Percentiles rank a stretch among this genome's conserved stretches.
These are phyloP conservation scores for Leishmania tarentolae DNA, from an alignment of 208 protist species.

Conservation along the genomic window DNA sequence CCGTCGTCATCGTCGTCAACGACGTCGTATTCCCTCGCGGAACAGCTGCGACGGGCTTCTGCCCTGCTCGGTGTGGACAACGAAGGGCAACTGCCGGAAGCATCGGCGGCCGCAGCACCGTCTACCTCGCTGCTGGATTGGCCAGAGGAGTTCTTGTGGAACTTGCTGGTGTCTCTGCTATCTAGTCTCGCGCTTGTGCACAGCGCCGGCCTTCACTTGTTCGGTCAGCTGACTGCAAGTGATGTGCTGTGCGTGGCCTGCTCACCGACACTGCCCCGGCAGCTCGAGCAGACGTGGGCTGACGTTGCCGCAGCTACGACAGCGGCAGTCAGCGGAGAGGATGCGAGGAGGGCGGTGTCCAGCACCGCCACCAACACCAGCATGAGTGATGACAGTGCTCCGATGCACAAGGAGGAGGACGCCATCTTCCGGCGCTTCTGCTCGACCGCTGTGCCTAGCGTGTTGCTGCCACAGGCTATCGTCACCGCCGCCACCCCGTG, in stretches of 20 bases:
- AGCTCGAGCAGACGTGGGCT: constrained; percentile 37
- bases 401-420: neutral
- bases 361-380: neutral
- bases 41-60: constrained; percentile 28
- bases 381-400: neutral
- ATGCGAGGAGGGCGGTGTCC: neutral
- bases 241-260: constrained; percentile 79
- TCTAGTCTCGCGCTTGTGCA: constrained; percentile 69
- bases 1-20: constrained; percentile 18
- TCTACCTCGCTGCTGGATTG: constrained; percentile 45
- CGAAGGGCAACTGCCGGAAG: neutral
- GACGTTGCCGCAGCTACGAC: constrained; percentile 10
- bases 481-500: constrained; percentile 45
- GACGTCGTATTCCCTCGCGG: constrained; percentile 16
- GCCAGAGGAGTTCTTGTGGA: constrained; percentile 82
- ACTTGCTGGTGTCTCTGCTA: constrained; percentile 61
- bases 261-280: constrained; percentile 24
- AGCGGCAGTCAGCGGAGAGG: neutral
- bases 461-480: constrained; percentile 34
- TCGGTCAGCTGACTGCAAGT: constrained; percentile 52
- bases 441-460: constrained; percentile 16
- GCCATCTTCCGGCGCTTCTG: constrained; percentile 29
- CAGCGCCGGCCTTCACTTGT: constrained; percentile 62
- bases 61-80: constrained; percentile 4
- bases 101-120: neutral